Evolutionary conservation across 75 land plant genomes (phyloP).

Genomic region (Pseudotsuga menziesii): DNA sequence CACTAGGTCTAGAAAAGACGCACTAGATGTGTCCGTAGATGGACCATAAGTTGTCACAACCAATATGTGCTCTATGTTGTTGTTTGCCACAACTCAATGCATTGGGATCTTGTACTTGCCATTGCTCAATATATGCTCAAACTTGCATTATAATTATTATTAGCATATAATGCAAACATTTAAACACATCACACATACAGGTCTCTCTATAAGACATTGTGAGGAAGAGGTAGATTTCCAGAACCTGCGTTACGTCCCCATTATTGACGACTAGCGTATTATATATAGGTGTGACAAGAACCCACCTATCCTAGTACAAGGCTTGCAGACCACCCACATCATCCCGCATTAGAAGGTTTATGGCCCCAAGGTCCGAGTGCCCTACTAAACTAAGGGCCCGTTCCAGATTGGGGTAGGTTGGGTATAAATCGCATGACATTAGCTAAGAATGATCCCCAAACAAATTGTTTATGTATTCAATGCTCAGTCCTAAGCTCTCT

Average conservation of each 20-base stretch:
- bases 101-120: constrained; percentile 24
- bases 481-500: constrained; percentile 40
- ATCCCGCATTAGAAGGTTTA: constrained; percentile 37
- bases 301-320: constrained; percentile 26
- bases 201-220: too few relatives aligned
- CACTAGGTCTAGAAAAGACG: constrained; percentile 2
- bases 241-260: constrained; percentile 21
- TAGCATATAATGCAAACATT: too few relatives aligned
- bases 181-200: too few relatives aligned
- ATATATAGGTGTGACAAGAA: constrained; percentile 19
- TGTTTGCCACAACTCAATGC: constrained; percentile 26
- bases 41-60: constrained; percentile 10
- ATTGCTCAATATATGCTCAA: constrained; percentile 17
- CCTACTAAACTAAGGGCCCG: constrained; percentile 41
- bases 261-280: constrained; percentile 32
- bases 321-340: constrained; percentile 38
- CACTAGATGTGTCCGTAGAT: background rate
- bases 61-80: constrained; percentile 10
- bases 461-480: constrained; percentile 26
- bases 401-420: constrained; percentile 66
- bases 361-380: constrained; percentile 48
- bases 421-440: constrained; percentile 65
- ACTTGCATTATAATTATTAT: too few relatives aligned
- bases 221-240: too few relatives aligned
- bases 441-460: constrained; percentile 29